Evolutionary conservation across 2,329 filamentous ascomycete genomes (phyloP), one percentile per base, ranked within the genome.

Genomic region (Fusarium buxicola): DNA sequence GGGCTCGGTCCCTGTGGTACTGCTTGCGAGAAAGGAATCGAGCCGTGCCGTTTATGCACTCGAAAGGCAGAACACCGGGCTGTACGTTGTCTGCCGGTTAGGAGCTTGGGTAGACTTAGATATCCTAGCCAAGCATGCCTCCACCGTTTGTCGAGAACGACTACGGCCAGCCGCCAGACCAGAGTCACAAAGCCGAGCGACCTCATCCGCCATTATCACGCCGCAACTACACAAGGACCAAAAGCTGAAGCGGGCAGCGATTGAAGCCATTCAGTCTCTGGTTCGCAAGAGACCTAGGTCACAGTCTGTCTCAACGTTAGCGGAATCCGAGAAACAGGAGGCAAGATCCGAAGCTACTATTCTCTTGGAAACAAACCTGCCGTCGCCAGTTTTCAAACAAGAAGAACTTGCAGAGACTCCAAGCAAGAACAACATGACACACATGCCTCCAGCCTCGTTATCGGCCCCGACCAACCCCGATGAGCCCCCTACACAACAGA

Each of bases 31-130:
- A 55, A 80, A 84, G 39, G 85, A 89, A 38, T 77, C 81, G 24
- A 82, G 81, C 58, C 79, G 80, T 53, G 79, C 78, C 31, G 62
- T 85, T 0, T 90, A 86, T 71, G 88, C 83, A 11, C 77, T 92
- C n/a, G 91, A 94, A 76, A 82, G 86, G 21, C 86, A 91, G 31
- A 78, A 81, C 13, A 75, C 78, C 41, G 83, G 83, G 1, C 78
- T 89, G 4, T 94, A 91, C 72, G 84, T 86, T 10, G 73, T 92
- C 24, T 93, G 89, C 74, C 88, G 85, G 68, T 78, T 95, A 38
- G 89, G 86, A 2, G 75, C 79, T 16, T 92, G 89, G 89, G 81
- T 91, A 18, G 84, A 88, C 59, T 72, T 89, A 47, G 80, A 83
- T 31, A 76, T 80, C 7, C 77, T 93, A 25, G 76, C 76, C 21